Evolutionary conservation across 2,329 filamentous ascomycete genomes (phyloP), one percentile per base, ranked within the genome.

Genomic region (Pseudocercospora pini-densiflorae): DNA sequence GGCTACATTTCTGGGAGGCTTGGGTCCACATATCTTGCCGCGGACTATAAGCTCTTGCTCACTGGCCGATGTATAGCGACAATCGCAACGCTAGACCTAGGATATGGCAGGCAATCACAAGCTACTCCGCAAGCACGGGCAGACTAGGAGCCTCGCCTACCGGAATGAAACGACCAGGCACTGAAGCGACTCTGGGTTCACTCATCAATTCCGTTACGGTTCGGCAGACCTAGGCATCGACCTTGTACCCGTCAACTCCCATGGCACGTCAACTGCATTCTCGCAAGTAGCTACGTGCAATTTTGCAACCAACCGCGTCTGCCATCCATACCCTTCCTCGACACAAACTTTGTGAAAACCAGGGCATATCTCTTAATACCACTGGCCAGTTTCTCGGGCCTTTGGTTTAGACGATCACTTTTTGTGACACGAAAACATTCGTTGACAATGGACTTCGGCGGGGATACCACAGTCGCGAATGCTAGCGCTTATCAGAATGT

Each of bases 61-160:
- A 55, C 51, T 29, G 51, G 51, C 23, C 51, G 27, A 27, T 29
- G 51, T 14, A 55, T 55, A n/a, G 14, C 24, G 23, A 31, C 51
- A 55, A 55, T 27, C 24, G 51, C 27, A 31, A 10, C 27, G 27
- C 16, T 27, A 33, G 23, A 27, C 23, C 16, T 7, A 19, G 51
- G 5, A 33, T 27, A 31, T 27, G 21, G 16, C 51, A 55, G 24
- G 51, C 51, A 55, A 29, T 55, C 51, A 65, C 62, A 21, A 64
- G 57, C 9, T 55, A 60, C 24, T 23, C 55, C 27, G 47, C 54
- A 33, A 64, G 19, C 19, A 61, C 45, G 6, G 33, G 33, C 19
- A 58, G 36, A 16, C 61, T 62, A 16, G 62, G 55, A 2, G 61
- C 45, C 51, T 55, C 27, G 51, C 27, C 51, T 55, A 31, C 51